These are phyloP conservation scores for Obelidium mucronatum DNA, from an alignment of 192 early-diverging fungal species.

Conservation along the genomic window DNA sequence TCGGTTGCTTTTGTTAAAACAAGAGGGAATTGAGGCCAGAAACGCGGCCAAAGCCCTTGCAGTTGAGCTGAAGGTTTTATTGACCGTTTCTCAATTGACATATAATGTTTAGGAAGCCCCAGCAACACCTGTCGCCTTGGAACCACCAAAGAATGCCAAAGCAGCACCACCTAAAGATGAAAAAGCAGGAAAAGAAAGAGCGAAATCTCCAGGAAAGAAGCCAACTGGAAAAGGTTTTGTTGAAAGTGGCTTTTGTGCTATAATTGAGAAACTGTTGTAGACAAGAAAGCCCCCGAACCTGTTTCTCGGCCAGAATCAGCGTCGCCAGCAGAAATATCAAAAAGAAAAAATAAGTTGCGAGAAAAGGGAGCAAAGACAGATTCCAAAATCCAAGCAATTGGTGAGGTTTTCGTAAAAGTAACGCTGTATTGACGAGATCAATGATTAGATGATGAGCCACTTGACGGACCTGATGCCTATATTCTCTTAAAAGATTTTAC, in stretches of 20 bases:
- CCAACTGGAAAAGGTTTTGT: not conserved
- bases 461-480: constrained; percentile 59
- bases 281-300: constrained; percentile 35
- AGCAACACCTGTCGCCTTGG: constrained; percentile 20
- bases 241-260: not conserved
- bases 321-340: constrained; percentile 43
- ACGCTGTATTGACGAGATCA: no score
- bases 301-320: constrained; percentile 45
- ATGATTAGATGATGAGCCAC: constrained; percentile 64
- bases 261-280: not conserved
- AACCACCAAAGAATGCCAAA: not conserved
- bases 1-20: constrained; percentile 48
- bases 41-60: constrained; percentile 32
- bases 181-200: constrained; percentile 2
- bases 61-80: not conserved
- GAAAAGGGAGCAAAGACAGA: constrained; percentile 51
- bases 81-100: not conserved
- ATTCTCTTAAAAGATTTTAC: constrained; percentile 55
- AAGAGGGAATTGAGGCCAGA: constrained; percentile 57
- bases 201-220: constrained; percentile 15
- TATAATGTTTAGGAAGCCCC: constrained; percentile 31
- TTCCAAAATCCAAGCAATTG: constrained; percentile 45
- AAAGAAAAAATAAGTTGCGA: constrained; percentile 54
- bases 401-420: no score
- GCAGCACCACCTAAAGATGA: constrained; percentile 30